Evolutionary conservation across 257 asterid species (phyloP).

Genomic region (Solanum pimpinellifolium): DNA sequence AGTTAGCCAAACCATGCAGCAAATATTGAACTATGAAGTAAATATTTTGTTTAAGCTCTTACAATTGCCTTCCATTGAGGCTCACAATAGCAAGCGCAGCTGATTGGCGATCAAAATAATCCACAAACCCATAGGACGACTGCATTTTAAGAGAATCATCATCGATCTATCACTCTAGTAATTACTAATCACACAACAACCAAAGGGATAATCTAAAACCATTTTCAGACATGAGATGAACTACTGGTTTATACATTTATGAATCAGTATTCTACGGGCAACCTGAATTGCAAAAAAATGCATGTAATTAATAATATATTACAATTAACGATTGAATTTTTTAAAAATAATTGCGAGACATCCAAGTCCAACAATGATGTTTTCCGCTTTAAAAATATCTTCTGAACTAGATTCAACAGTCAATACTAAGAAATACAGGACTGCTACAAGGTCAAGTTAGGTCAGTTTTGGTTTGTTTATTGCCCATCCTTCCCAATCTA

Average conservation of each 20-base stretch:
- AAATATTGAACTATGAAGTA: background rate
- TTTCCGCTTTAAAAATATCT: background rate
- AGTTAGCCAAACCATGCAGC: background rate
- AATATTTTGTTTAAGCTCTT: constrained; percentile 12
- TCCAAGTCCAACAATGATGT: background rate
- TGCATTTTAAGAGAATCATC: constrained; percentile 16
- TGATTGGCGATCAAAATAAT: constrained; percentile 69
- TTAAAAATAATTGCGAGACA: no score
- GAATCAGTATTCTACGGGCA: background rate
- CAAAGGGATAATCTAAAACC: background rate
- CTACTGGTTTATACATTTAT: background rate
- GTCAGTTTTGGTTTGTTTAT: background rate
- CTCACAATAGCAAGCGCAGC: constrained; percentile 69
- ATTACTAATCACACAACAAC: background rate
- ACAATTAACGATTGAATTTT: background rate
- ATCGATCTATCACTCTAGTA: background rate
- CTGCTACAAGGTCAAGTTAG: background rate
- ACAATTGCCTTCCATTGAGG: constrained; percentile 76
- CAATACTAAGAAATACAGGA: background rate
- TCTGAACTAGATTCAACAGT: background rate
- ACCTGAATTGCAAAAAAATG: background rate
- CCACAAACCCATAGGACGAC: constrained; percentile 91
- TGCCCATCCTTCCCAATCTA: background rate
- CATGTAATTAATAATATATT: background rate
- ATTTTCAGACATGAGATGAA: background rate